phyloP scores from a whole-genome alignment of 345 rosid genomes.

The Sapria himalayana region DNA sequence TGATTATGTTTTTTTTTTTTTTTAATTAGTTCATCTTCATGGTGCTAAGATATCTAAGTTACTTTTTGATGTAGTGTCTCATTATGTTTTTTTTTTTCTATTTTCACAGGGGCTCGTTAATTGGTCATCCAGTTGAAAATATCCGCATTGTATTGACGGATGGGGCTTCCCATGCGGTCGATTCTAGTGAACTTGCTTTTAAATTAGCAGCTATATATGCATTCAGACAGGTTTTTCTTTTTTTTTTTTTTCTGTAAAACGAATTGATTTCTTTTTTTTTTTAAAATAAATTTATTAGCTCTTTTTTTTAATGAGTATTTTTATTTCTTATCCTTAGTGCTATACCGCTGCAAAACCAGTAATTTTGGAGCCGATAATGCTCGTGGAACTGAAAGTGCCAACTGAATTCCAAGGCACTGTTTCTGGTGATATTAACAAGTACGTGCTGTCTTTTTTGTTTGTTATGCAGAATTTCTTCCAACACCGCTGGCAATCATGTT shows the following conservation, averaged over 20 bases:
- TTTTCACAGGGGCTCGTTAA: slow-evolving; percentile 61
- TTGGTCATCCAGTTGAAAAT: slow-evolving; percentile 94
- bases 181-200: slow-evolving; percentile 97
- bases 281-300: neutral
- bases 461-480: no score
- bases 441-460: no score
- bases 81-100: slow-evolving; percentile 5
- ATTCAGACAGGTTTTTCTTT: slow-evolving; percentile 47
- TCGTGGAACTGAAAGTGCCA: slow-evolving; percentile 88
- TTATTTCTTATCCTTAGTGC: slow-evolving; percentile 26
- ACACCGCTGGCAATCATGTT: no score
- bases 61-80: no score
- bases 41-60: no score
- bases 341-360: slow-evolving; percentile 76
- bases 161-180: slow-evolving; percentile 89
- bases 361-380: slow-evolving; percentile 87
- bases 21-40: no score
- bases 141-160: slow-evolving; percentile 65
- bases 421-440: slow-evolving; percentile 96
- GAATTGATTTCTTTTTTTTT: neutral
- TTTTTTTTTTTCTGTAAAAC: neutral
- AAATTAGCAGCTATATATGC: slow-evolving; percentile 95
- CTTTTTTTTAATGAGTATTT: neutral
- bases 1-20: no score
- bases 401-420: slow-evolving; percentile 94